phyloP scores from a whole-genome alignment of 2,329 filamentous ascomycete species.

The Bisporella sp. region DNA sequence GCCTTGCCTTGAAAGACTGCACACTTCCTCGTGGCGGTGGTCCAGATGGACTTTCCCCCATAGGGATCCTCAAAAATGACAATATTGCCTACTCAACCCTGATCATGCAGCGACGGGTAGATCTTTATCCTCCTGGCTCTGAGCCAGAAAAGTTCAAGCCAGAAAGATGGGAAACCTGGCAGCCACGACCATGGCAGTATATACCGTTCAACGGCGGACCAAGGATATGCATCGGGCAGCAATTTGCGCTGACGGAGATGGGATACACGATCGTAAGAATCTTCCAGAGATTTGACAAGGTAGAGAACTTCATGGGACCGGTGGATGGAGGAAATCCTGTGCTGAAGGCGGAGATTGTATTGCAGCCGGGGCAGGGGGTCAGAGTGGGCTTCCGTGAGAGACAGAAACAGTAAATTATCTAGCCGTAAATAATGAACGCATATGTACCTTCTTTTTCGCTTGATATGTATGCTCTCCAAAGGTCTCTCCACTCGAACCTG shows the following conservation, averaged over 20 bases:
- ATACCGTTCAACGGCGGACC: conserved; percentile 71
- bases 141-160: conserved; percentile 50
- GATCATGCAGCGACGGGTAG: conserved; percentile 63
- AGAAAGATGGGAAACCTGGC: conserved; percentile 59
- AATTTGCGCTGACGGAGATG: conserved; percentile 76
- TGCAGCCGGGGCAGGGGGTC: conserved; percentile 53
- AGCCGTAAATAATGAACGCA: too few relatives aligned
- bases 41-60: conserved; percentile 49
- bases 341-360: conserved; percentile 52
- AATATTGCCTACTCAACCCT: conserved; percentile 61
- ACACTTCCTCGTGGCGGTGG: conserved; percentile 68
- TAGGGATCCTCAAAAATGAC: conserved; percentile 61
- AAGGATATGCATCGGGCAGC: conserved; percentile 70
- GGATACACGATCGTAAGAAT: conserved; percentile 64
- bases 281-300: conserved; percentile 62
- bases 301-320: conserved; percentile 51
- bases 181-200: conserved; percentile 63
- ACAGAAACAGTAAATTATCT: background rate
- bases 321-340: conserved; percentile 46
- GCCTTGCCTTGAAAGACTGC: conserved; percentile 65
- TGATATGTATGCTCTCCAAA: background rate
- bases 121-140: conserved; percentile 49
- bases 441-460: background rate
- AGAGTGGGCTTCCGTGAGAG: conserved; percentile 47
- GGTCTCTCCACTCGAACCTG: too few relatives aligned